Percentiles rank a stretch among this genome's conserved stretches.
phyloP scores from a whole-genome alignment of 371 early-diverging fungal species.

The Phascolomyces articulosus region DNA sequence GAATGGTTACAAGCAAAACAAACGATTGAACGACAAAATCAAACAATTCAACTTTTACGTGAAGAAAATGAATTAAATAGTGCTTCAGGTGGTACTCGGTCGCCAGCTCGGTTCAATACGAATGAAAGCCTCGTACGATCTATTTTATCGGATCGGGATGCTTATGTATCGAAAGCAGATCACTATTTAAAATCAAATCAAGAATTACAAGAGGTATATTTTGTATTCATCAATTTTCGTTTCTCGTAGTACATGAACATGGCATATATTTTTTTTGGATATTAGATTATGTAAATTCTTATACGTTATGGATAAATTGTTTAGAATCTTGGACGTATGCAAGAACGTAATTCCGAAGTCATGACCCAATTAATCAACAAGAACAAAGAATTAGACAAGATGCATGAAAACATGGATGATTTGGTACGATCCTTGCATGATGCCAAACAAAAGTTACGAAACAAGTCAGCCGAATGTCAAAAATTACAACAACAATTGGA shows the following conservation, averaged over 20 bases:
- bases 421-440: conserved; percentile 24
- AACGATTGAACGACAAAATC: conserved; percentile 35
- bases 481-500: conserved; percentile 27
- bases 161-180: conserved; percentile 19
- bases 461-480: conserved; percentile 28
- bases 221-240: background rate
- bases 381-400: conserved; percentile 32
- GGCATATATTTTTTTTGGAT: no score
- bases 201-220: conserved; percentile 31
- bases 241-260: background rate
- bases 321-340: conserved; percentile 27
- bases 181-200: conserved; percentile 19
- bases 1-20: conserved; percentile 35
- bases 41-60: conserved; percentile 27
- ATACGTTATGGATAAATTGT: background rate
- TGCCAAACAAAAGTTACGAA: conserved; percentile 30
- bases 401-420: conserved; percentile 30
- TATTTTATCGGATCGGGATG: conserved; percentile 29
- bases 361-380: conserved; percentile 36
- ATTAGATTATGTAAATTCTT: background rate
- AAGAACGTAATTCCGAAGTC: conserved; percentile 30
- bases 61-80: conserved; percentile 12
- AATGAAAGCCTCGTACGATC: conserved; percentile 26
- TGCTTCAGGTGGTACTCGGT: background rate
- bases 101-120: background rate